Evolutionary conservation across 1,284 basidiomycete genomes (phyloP), one percentile per base, ranked within the genome.

Genomic region (Ustilago tritici): DNA sequence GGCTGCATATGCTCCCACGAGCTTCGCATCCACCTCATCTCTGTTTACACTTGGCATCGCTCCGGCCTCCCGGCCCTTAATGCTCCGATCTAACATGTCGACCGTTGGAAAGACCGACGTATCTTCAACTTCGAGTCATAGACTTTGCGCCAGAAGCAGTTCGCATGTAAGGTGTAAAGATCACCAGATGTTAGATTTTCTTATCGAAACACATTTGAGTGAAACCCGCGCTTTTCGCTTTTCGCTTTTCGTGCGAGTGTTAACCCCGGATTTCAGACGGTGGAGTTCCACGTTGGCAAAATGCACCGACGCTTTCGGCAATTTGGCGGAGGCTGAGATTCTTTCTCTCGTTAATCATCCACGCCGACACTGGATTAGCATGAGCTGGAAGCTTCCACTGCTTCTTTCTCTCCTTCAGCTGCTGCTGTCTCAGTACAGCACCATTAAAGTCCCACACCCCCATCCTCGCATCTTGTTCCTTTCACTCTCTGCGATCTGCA

Each of bases 301-400:
- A 50, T 50, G 49, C 49, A 50, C 49, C 49, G 49, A 50, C 49
- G 49, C 49, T 50, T 50, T 50, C 49, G 49, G 49, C 49, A 50
- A 50, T 14, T 50, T 50, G 31, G 28, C 31, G 49, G 28, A 50
- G 49, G 49, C 49, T 49, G 47, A 49, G 49, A 50, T 28, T 50
- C 14, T 50, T 14, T 49, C 14, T 28, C 28, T 50, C 28, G 49
- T 50, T 50, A 14, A 50, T 11, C 28, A 31, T 32, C n/a, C 49
- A 50, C 49, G 43, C 43, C 17, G 43, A 46, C 43, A 46, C 43
- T 46, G n/a, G n/a, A 46, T 46, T 50, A 28, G 49, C 49, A 50
- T 50, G 49, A 50, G 49, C 49, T 50, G 49, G 49, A 50, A 50
- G 49, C 28, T 50, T 50, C 49, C 49, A 50, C 28, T 50, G 49